These are phyloP conservation scores for Cladosporium austrohemisphaericum DNA, from an alignment of 2,329 filamentous ascomycete genomes.

Conservation along the genomic window DNA sequence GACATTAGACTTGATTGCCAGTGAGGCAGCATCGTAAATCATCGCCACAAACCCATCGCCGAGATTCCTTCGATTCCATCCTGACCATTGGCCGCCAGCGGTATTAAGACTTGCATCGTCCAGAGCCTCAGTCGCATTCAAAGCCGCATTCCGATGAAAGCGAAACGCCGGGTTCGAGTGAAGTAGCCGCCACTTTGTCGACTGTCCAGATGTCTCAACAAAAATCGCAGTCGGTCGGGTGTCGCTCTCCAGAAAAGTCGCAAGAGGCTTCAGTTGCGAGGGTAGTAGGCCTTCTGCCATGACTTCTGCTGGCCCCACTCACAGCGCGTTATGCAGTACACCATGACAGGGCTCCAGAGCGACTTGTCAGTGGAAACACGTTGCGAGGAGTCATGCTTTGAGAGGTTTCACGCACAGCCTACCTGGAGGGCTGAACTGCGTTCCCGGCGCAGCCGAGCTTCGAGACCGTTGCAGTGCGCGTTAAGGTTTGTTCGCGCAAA, in stretches of 20 bases:
- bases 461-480: too few relatives aligned
- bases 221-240: slow-evolving; percentile 19
- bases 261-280: slow-evolving; percentile 19
- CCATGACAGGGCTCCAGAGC: background rate
- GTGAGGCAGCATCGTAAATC: background rate
- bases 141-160: background rate
- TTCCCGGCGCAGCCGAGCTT: too few relatives aligned
- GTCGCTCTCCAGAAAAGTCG: slow-evolving; percentile 22
- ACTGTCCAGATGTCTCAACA: background rate
- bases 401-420: too few relatives aligned
- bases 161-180: background rate
- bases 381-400: too few relatives aligned
- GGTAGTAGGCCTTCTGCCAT: slow-evolving; percentile 16
- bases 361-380: too few relatives aligned
- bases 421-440: too few relatives aligned
- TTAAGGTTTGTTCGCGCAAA: too few relatives aligned
- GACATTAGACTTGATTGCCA: too few relatives aligned
- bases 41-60: background rate
- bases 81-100: too few relatives aligned
- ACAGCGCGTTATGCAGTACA: background rate
- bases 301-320: background rate
- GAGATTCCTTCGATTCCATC: background rate
- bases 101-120: too few relatives aligned
- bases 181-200: background rate
- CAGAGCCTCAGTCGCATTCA: slow-evolving; percentile 12